Evolutionary conservation across 805 yeast species (phyloP).

Genomic region (Candida succiphila): DNA sequence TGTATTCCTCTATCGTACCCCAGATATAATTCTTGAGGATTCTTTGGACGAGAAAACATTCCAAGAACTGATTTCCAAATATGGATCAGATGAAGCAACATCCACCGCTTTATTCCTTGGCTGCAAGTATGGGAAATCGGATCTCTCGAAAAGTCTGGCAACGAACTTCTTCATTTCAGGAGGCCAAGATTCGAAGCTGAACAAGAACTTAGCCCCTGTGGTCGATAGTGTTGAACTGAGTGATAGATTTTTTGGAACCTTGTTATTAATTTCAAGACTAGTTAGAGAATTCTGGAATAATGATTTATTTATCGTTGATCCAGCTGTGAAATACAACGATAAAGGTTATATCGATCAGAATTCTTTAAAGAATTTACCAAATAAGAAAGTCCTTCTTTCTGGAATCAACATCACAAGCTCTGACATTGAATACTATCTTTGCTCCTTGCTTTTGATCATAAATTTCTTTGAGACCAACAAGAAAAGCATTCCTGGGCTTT

Average conservation of each 20-base stretch:
- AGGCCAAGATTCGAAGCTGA: conserved; percentile 39
- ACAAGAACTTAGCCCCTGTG: conserved; percentile 26
- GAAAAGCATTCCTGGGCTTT: conserved; percentile 48
- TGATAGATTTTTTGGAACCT: conserved; percentile 85
- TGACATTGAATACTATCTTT: conserved; percentile 59
- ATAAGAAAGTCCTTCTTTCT: conserved; percentile 26
- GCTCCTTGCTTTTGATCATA: conserved; percentile 58
- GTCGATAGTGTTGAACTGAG: conserved; percentile 78
- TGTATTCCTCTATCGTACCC: conserved; percentile 68
- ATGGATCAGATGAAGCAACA: conserved; percentile 86
- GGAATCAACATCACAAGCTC: conserved; percentile 35
- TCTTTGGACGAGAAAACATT: conserved; percentile 57
- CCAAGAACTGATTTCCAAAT: conserved; percentile 60
- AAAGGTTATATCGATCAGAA: conserved; percentile 25
- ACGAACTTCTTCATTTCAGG: conserved; percentile 42
- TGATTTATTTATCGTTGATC: conserved; percentile 44
- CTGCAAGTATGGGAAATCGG: conserved; percentile 61
- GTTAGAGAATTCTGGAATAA: conserved; percentile 73
- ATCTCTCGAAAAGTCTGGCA: conserved; percentile 32
- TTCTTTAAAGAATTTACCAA: conserved; percentile 32
- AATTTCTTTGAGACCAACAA: conserved; percentile 64
- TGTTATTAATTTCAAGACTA: conserved; percentile 67
- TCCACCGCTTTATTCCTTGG: conserved; percentile 80
- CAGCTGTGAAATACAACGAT: conserved; percentile 22
- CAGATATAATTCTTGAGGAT: conserved; percentile 64